Base-by-base conservation (phyloP, 2,329 filamentous ascomycete species). In the Rhynchosporium agropyri region DNA sequence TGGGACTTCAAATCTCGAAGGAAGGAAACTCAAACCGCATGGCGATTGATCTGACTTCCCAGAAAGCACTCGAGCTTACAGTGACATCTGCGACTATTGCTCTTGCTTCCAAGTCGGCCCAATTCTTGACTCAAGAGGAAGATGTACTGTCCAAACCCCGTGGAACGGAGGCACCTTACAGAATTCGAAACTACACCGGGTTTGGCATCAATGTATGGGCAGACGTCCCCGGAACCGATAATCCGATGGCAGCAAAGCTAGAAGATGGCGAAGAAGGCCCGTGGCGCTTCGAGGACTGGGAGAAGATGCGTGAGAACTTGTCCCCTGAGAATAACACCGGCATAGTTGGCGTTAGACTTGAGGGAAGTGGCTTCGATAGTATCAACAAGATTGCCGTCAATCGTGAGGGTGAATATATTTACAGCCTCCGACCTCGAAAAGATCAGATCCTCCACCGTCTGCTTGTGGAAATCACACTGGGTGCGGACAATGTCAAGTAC, bases 251-350 rank as follows among this genome's bases (percentile, higher is more conserved):
- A 4, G 85, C 90, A 2, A 92, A 89, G 65, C 80, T 99, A 0
- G 85, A 85, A 62, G 96, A 99, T 72, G 96, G 95, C 8, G 86
- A 96, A 72, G 95, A 99, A 76, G 87, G 86, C 2, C 92, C 94
- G 0, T 99, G 95, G 95, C 89, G 92, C 68, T 99, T 99, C 67
- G 95, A 99, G 76, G 92, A 97, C 69, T 95, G 94, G 79, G 93
- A 92, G 68, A 95, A 95, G 71, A 96, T 97, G 83, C 90, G 95
- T 76, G 95, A 99, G 77, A 96, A 90, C 56, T 81, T 99, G 5
- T 87, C 92, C 4, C 89, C 92, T 0, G 95, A 99, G 74, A 90
- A 87, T 7, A 89, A 87, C 63, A 88, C 88, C 57, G 90, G 91
- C 29, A 83, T 90, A 67, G 91, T 99, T 46, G 88, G 90, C 12